Evolutionary conservation across 768 basidiomycete species (phyloP), one percentile per base, ranked within the genome.

Genomic region (Tephrocybe rancida): DNA sequence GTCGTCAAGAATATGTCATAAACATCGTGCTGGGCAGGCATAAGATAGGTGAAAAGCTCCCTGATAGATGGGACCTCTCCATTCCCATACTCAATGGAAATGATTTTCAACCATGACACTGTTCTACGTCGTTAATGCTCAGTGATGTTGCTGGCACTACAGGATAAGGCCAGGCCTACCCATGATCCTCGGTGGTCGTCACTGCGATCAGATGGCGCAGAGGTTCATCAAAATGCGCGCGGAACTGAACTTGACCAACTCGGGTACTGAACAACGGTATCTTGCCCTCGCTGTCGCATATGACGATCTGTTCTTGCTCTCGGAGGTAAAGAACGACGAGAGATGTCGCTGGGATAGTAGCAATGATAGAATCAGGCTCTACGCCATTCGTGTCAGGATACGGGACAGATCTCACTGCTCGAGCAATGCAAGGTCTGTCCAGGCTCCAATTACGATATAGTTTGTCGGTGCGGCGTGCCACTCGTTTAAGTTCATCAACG

Each of bases 321-420:
- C 37, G 34, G 0, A 34, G 34, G 21, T 53, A 44, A 3, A 61
- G 32, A 27, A 61, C 19, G 10, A 52, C 45, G 16, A 58, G 18
- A 1, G 56, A 44, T 18, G 60, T 58, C 18, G 44, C 60, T 18
- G 56, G 60, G 32, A 61, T 52, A 42, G 43, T 50, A 38, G 52
- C 42, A 27, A 61, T 16, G n/a, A 55, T 61, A 21, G 27, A 16
- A 21, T 35, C 30, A 22, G 38, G 43, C 18, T 46, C 43, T 3
- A 21, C 5, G 4, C 2, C 3, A 7, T 2, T 18, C 9, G 4
- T 8, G 21, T 48, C 49, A 32, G 37, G 24, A n/a, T 32, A 56
- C 2, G 34, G 37, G 18, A 51, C 44, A 24, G 54, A 39, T 41
- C 42, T 61, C 2, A 58, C 43, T n/a, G 56, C 44, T 2, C 52